These are phyloP conservation scores for Cercophora samala DNA, from an alignment of 495 filamentous ascomycete genomes.

Conservation along the genomic window DNA sequence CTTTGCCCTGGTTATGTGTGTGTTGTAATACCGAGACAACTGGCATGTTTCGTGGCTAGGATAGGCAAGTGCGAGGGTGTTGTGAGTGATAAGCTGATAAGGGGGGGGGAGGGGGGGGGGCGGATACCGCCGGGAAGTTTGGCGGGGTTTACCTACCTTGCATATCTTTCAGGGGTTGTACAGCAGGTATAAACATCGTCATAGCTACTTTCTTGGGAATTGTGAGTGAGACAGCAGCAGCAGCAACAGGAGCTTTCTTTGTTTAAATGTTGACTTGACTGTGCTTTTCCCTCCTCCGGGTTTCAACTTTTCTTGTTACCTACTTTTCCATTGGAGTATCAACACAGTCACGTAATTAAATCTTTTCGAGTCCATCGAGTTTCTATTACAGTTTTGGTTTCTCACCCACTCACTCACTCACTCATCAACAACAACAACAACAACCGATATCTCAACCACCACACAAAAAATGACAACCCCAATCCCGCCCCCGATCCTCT, in stretches of 20 bases:
- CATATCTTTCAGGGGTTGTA: neutral
- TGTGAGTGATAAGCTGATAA: neutral
- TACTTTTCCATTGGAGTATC: too few relatives aligned
- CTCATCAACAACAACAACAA: neutral
- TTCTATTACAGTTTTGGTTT: too few relatives aligned
- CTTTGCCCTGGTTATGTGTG: too few relatives aligned
- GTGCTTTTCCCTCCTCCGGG: neutral
- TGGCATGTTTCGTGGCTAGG: neutral
- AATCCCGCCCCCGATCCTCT: slow-evolving; percentile 20
- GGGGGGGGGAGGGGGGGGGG: too few relatives aligned
- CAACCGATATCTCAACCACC: slow-evolving; percentile 4
- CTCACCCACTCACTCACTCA: too few relatives aligned
- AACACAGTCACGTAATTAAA: too few relatives aligned
- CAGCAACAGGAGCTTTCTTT: neutral
- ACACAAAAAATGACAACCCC: slow-evolving; percentile 15
- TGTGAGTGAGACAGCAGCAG: neutral
- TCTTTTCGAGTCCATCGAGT: too few relatives aligned
- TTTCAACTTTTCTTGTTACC: too few relatives aligned
- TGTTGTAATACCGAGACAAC: neutral
- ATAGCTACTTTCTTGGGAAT: neutral
- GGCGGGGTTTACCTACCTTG: neutral
- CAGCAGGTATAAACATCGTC: neutral
- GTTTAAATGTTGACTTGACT: neutral
- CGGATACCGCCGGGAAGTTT: neutral
- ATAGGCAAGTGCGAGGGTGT: neutral